Conservation (phyloP, 441 rosid genomes). For the Brassica balearica region DNA sequence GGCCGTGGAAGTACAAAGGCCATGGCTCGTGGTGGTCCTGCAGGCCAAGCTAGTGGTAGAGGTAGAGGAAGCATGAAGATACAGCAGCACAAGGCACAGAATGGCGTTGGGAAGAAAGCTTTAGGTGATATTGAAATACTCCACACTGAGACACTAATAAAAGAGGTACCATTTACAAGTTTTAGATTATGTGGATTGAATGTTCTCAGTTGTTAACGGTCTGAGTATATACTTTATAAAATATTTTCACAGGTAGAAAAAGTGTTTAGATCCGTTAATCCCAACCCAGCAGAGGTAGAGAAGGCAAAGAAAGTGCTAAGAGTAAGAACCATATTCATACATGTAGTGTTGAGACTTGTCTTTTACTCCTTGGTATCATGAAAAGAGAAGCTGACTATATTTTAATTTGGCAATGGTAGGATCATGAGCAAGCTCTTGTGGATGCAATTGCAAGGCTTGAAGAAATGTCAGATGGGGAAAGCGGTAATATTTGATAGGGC, state of each 20-base stretch:
- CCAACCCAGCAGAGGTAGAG: constrained; percentile 82
- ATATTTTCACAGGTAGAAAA: constrained; percentile 78
- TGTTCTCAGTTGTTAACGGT: constrained; percentile 13
- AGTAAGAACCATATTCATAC: constrained; percentile 51
- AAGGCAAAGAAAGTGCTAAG: constrained; percentile 88
- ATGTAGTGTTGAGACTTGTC: constrained; percentile 5
- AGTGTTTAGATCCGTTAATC: constrained; percentile 73
- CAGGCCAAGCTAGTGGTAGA: constrained; percentile 53
- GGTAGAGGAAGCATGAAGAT: constrained; percentile 83
- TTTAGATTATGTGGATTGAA: constrained; percentile 21
- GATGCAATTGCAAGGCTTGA: constrained; percentile 94
- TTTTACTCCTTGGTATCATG: neutral
- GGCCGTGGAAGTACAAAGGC: constrained; percentile 82
- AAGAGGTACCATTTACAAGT: constrained; percentile 62
- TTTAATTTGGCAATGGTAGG: constrained; percentile 53
- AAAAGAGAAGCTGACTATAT: neutral
- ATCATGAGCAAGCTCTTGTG: constrained; percentile 89
- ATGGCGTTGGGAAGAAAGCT: constrained; percentile 81
- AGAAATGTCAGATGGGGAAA: constrained; percentile 97
- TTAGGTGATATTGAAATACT: constrained; percentile 88
- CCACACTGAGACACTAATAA: constrained; percentile 85
- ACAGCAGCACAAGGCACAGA: constrained; percentile 68
- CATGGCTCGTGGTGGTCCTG: constrained; percentile 67
- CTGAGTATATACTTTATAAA: constrained; percentile 10
- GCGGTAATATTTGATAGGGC: constrained; percentile 80